A percentile compares a stretch with the other conserved stretches of the same genome.
Conservation (phyloP, 352 stramenopile species). For the Halophytophthora polymorphica region DNA sequence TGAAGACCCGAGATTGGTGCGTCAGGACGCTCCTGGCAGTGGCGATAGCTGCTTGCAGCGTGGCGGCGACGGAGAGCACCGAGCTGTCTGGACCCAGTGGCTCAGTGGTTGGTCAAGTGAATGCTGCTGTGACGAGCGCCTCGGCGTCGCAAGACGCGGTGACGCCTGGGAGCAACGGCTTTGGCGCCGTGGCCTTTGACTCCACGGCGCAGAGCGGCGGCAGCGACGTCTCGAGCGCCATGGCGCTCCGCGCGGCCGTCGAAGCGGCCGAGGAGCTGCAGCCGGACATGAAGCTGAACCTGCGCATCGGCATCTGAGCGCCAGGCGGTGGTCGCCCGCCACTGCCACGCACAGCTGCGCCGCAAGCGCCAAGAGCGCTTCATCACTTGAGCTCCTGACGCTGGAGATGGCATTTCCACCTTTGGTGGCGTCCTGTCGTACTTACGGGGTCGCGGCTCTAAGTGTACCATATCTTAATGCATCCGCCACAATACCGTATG, state of each 20-base stretch:
- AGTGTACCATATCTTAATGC: conserved; percentile 1
- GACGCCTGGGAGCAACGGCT: conserved; percentile 27
- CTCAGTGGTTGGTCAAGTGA: conserved; percentile 12
- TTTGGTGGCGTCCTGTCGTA: too few relatives aligned
- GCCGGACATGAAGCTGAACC: conserved; percentile 23
- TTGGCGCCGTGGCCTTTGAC: conserved; percentile 29
- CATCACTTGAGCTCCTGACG: too few relatives aligned
- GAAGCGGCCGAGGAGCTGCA: conserved; percentile 19
- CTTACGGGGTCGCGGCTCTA: not conserved
- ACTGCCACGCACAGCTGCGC: too few relatives aligned
- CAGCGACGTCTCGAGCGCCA: conserved; percentile 7
- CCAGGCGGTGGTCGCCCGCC: too few relatives aligned
- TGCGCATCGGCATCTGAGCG: conserved; percentile 27
- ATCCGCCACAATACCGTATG: too few relatives aligned
- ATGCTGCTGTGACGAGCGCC: conserved; percentile 3
- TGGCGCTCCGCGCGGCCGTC: conserved; percentile 18
- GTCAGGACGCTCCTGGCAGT: conserved; percentile 2
- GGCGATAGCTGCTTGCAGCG: not conserved
- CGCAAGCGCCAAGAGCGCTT: too few relatives aligned
- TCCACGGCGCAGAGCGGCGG: conserved; percentile 10
- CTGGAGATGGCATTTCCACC: too few relatives aligned
- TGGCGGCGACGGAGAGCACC: not conserved
- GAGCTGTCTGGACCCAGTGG: too few relatives aligned
- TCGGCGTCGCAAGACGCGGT: not conserved
- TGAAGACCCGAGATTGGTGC: conserved; percentile 14